Evolutionary conservation across 1,139 yeast species (phyloP).

Genomic region (Lodderomyces theae): DNA sequence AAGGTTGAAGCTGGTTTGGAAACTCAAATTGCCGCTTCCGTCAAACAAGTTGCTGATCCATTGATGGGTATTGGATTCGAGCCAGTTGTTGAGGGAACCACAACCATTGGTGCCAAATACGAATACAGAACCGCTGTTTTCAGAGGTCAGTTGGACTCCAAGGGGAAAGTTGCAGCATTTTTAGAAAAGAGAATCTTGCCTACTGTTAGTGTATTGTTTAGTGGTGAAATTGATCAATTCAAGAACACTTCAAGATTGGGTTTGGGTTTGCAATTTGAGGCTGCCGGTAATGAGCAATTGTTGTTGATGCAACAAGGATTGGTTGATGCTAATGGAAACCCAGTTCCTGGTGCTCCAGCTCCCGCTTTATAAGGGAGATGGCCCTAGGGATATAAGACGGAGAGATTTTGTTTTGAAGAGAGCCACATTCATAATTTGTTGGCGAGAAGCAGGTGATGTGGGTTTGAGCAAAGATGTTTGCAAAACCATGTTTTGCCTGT

Average conservation of each 20-base stretch:
- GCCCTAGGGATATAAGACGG: too few species aligned
- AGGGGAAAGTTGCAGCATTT: conserved; percentile 87
- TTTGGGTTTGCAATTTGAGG: conserved; percentile 91
- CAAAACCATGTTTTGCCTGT: too few species aligned
- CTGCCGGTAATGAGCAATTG: conserved; percentile 90
- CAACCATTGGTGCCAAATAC: conserved; percentile 95
- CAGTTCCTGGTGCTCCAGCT: conserved; percentile 68
- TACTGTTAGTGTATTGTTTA: conserved; percentile 81
- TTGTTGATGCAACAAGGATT: conserved; percentile 75
- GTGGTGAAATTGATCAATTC: conserved; percentile 87
- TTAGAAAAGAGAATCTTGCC: conserved; percentile 93
- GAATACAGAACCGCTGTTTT: conserved; percentile 95
- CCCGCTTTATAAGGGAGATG: conserved; percentile 5
- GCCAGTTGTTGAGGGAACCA: conserved; percentile 84
- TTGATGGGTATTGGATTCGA: conserved; percentile 77
- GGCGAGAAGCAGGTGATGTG: too few species aligned
- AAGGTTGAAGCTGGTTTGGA: conserved; percentile 97
- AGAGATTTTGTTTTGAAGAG: too few species aligned
- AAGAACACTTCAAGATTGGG: conserved; percentile 85
- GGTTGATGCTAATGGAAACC: conserved; percentile 77
- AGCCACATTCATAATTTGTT: too few species aligned
- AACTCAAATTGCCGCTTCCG: conserved; percentile 77
- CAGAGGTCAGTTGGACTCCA: conserved; percentile 92
- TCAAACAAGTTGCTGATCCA: conserved; percentile 77
- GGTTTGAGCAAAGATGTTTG: too few species aligned